Evolutionary conservation across 139 green algal species (phyloP).

Genomic region (Chlorella sp.): DNA sequence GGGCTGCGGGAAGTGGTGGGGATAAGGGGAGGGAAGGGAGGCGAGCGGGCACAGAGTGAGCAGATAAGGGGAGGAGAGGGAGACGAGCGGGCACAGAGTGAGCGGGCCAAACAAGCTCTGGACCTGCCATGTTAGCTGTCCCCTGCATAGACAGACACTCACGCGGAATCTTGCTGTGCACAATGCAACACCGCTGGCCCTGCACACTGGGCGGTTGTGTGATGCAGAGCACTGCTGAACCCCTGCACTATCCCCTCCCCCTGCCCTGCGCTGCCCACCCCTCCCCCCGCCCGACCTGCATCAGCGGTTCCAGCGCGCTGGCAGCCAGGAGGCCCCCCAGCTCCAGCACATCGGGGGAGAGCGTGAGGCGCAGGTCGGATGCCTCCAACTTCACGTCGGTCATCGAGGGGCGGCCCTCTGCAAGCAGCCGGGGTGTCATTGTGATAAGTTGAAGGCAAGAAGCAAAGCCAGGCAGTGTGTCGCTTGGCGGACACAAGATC

Average conservation of each 20-base stretch:
- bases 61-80: background rate
- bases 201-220: background rate
- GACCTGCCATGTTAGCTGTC: too few species aligned
- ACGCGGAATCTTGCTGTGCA: too few species aligned
- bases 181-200: too few species aligned
- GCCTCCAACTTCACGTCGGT: conserved; percentile 62
- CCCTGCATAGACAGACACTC: too few species aligned
- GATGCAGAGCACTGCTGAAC: too few species aligned
- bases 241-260: too few species aligned
- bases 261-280: background rate
- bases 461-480: too few species aligned
- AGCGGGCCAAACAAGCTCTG: background rate
- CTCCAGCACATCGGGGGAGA: conserved; percentile 77
- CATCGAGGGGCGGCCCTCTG: too few species aligned
- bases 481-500: too few species aligned
- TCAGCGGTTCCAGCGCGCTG: conserved; percentile 62
- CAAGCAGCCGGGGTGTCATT: too few species aligned
- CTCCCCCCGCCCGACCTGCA: conserved; percentile 41
- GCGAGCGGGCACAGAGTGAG: background rate
- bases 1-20: conserved; percentile 1
- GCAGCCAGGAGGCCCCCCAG: conserved; percentile 55
- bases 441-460: too few species aligned
- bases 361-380: conserved; percentile 58
- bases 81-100: background rate
- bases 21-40: background rate